Percentiles rank a stretch among this genome's conserved stretches.
phyloP scores from a whole-genome alignment of 345 rosid genomes.

The Anastatica hierochuntica region DNA sequence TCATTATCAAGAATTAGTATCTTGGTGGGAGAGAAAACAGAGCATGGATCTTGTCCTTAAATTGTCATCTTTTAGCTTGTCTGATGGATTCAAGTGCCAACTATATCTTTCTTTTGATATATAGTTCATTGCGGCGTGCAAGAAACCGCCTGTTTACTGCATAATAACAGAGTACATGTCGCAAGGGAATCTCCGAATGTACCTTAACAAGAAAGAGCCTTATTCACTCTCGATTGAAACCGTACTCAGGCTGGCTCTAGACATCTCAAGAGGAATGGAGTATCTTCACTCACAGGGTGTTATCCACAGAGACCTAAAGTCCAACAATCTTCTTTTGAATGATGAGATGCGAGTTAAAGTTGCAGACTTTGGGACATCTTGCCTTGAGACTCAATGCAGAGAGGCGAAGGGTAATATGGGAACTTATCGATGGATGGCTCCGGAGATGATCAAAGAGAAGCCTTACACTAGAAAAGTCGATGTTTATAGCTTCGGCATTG shows the following conservation, averaged over 20 bases:
- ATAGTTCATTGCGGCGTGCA: constrained; percentile 98
- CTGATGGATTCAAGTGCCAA: background rate
- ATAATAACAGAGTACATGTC: constrained; percentile 99
- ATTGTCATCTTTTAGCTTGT: background rate
- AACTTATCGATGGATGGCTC: constrained; percentile 99
- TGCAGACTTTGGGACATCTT: constrained; percentile 93
- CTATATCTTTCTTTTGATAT: background rate
- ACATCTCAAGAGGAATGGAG: constrained; percentile 99
- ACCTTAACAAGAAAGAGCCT: constrained; percentile 96
- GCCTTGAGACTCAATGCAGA: constrained; percentile 85
- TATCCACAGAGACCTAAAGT: constrained; percentile 92
- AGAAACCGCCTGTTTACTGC: constrained; percentile 94
- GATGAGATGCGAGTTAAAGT: constrained; percentile 97
- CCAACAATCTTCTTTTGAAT: constrained; percentile 80
- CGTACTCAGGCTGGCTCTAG: constrained; percentile 75
- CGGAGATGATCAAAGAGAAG: constrained; percentile 97
- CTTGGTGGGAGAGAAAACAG: background rate
- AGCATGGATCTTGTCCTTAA: background rate
- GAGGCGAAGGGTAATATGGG: constrained; percentile 94
- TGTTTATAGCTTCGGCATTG: constrained; percentile 95
- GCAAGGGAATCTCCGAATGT: constrained; percentile 95
- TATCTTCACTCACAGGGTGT: constrained; percentile 98
- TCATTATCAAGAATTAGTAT: background rate
- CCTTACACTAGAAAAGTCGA: constrained; percentile 87
- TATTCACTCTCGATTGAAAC: constrained; percentile 91